Evolutionary conservation across 108 stramenopile species (phyloP).

Genomic region (Pseudonitzschia multiseries): DNA sequence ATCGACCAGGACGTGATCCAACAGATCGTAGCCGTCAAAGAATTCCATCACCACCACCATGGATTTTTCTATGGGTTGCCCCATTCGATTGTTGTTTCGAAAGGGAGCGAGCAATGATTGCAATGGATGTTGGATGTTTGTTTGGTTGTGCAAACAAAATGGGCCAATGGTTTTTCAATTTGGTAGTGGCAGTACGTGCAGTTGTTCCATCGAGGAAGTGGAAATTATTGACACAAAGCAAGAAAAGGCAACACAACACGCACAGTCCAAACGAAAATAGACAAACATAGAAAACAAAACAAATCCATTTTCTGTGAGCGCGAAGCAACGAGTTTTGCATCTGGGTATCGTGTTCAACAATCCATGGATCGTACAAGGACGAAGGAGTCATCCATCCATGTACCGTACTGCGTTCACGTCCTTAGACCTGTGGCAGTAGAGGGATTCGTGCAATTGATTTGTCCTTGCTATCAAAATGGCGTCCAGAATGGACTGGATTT

Average conservation of each 20-base stretch:
- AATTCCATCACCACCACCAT: conserved; percentile 88
- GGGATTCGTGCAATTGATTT: too few species aligned
- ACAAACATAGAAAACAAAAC: background rate
- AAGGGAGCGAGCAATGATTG: background rate
- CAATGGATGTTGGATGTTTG: too few species aligned
- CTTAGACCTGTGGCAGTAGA: too few species aligned
- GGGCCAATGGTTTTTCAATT: too few species aligned
- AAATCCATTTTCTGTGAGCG: background rate
- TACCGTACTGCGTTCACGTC: too few species aligned
- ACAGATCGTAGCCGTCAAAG: conserved; percentile 57
- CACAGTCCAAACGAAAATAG: background rate
- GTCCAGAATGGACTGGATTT: too few species aligned
- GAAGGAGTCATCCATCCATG: too few species aligned
- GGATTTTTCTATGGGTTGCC: conserved; percentile 14
- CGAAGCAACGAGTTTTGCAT: background rate
- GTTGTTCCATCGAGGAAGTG: background rate
- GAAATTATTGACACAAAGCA: background rate
- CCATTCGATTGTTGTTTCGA: background rate
- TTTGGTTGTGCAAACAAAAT: too few species aligned
- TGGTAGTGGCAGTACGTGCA: too few species aligned
- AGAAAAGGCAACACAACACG: background rate
- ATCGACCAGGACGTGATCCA: conserved; percentile 72
- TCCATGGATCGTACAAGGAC: too few species aligned
- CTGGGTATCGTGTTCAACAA: too few species aligned
- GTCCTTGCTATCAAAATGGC: too few species aligned